Conservation (phyloP, 2,329 filamentous ascomycete genomes). For the Fusarium sterilihyphosum region DNA sequence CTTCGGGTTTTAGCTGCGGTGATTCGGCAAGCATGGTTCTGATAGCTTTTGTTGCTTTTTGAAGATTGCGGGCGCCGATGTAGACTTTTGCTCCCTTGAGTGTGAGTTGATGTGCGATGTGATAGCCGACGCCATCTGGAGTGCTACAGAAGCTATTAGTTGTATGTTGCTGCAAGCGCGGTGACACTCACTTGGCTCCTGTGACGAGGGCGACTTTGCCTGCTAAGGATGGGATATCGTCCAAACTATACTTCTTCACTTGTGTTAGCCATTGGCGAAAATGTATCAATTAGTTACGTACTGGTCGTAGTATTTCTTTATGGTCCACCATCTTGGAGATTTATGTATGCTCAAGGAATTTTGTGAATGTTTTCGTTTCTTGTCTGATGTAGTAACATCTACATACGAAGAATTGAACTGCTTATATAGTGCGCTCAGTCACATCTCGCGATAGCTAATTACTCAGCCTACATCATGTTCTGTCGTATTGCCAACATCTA, state of each 20-base stretch:
- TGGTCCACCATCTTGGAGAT: neutral
- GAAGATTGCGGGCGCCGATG: neutral
- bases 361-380: neutral
- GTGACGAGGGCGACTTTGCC: neutral
- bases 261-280: neutral
- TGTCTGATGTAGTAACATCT: accelerated
- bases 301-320: neutral
- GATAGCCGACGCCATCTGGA: neutral
- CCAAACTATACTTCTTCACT: neutral
- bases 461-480: neutral
- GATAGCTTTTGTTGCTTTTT: neutral
- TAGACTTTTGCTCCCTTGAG: neutral
- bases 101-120: neutral
- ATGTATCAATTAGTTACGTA: neutral
- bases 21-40: neutral
- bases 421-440: neutral
- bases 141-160: neutral
- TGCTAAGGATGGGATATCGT: neutral
- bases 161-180: accelerated
- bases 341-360: neutral
- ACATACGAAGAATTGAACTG: accelerated
- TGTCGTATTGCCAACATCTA: neutral
- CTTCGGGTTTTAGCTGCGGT: neutral
- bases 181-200: neutral
- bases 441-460: neutral